Conservation (phyloP, 2,329 filamentous ascomycete species). For the Apiospora hydei region DNA sequence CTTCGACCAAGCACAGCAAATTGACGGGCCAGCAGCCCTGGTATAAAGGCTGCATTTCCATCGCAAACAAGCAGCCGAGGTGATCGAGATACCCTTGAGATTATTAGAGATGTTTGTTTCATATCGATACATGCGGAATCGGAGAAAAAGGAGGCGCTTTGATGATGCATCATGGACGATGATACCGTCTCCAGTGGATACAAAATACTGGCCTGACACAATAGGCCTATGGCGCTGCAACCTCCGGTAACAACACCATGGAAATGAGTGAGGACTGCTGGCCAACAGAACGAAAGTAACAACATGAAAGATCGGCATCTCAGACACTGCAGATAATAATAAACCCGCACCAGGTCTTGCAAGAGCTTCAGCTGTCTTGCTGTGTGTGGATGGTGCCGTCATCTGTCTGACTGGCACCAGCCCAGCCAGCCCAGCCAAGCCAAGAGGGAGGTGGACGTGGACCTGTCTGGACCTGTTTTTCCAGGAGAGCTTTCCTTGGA, state of each 20-base stretch:
- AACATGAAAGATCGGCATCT: background rate
- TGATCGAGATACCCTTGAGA: background rate
- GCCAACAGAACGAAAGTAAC: background rate
- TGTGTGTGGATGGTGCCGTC: background rate
- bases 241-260: background rate
- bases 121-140: background rate
- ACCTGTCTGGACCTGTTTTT: background rate
- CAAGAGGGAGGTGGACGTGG: background rate
- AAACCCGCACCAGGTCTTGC: too few relatives aligned
- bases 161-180: background rate
- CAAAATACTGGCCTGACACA: background rate
- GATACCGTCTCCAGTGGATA: conserved; percentile 8
- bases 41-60: background rate
- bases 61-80: background rate
- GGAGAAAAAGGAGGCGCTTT: background rate
- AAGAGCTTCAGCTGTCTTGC: background rate
- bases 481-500: conserved; percentile 5
- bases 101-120: background rate
- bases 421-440: background rate
- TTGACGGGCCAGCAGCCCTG: background rate
- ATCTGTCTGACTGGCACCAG: background rate
- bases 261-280: background rate
- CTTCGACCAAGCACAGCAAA: background rate
- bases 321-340: background rate
- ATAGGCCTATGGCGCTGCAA: background rate